Conservation (phyloP, 345 rosid species). For the Brassica nigra region DNA sequence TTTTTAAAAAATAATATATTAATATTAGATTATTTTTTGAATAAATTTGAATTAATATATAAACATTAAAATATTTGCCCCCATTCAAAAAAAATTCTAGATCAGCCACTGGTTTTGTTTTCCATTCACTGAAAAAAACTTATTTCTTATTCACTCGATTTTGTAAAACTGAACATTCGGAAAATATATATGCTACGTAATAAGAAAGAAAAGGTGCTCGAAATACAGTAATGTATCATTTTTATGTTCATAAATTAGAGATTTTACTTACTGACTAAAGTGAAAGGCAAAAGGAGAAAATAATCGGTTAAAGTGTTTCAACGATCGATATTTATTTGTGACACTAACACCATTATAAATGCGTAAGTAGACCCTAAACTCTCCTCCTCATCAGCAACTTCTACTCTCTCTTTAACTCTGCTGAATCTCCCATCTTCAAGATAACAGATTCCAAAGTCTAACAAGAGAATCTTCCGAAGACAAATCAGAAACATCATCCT, state of each 20-base stretch:
- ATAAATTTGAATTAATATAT: too few relatives aligned
- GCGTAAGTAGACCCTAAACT: conserved; percentile 11
- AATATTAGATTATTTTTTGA: too few relatives aligned
- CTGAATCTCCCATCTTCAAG: background rate
- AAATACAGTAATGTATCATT: too few relatives aligned
- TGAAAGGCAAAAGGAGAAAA: background rate
- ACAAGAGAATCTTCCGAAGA: background rate
- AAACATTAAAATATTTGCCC: too few relatives aligned
- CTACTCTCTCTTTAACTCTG: background rate
- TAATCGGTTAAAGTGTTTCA: background rate
- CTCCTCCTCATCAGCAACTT: background rate
- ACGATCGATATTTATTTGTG: background rate
- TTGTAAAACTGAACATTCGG: too few relatives aligned
- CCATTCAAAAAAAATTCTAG: too few relatives aligned
- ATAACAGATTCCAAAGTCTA: background rate
- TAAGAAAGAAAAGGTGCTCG: too few relatives aligned
- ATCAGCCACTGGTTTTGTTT: too few relatives aligned
- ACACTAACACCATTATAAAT: conserved; percentile 26
- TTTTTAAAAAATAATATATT: too few relatives aligned
- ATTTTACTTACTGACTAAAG: background rate
- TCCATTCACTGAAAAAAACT: too few relatives aligned
- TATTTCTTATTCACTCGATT: too few relatives aligned
- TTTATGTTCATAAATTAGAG: background rate
- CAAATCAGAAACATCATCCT: background rate
- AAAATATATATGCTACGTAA: too few relatives aligned